phyloP scores from a whole-genome alignment of 805 yeast genomes.

The Kurtzmaniella fragi region DNA sequence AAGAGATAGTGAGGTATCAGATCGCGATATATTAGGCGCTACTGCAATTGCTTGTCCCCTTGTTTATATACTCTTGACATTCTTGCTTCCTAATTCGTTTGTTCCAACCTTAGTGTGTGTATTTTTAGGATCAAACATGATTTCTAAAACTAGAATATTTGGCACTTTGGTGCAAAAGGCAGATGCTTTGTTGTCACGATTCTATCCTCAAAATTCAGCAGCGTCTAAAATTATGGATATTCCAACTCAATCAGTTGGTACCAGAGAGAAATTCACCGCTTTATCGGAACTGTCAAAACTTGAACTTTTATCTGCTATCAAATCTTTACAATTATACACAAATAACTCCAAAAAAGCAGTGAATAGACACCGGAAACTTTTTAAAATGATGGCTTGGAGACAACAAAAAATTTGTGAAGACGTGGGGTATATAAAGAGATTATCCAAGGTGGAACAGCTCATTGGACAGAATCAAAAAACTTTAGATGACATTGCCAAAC shows the following conservation, averaged over 20 bases:
- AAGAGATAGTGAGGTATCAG: slow-evolving; percentile 4
- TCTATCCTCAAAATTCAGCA: not conserved
- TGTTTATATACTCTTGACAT: slow-evolving; percentile 15
- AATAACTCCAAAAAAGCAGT: slow-evolving; percentile 37
- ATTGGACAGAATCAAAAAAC: slow-evolving; percentile 45
- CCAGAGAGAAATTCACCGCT: slow-evolving; percentile 4
- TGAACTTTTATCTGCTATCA: slow-evolving; percentile 39
- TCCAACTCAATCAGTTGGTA: slow-evolving; percentile 3
- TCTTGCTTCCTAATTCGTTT: slow-evolving; percentile 15
- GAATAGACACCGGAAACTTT: slow-evolving; percentile 38
- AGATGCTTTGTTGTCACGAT: not conserved
- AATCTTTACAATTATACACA: slow-evolving; percentile 43
- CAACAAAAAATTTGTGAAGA: slow-evolving; percentile 52
- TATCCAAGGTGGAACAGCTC: slow-evolving; percentile 44
- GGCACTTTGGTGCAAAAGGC: slow-evolving; percentile 9
- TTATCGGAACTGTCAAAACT: slow-evolving; percentile 16
- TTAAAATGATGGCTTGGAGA: slow-evolving; percentile 45
- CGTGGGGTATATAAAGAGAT: slow-evolving; percentile 51
- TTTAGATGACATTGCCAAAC: slow-evolving; percentile 40
- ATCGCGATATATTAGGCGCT: slow-evolving; percentile 13
- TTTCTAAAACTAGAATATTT: slow-evolving; percentile 21
- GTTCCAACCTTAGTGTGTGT: slow-evolving; percentile 24
- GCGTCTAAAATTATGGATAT: not conserved
- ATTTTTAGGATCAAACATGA: slow-evolving; percentile 28
- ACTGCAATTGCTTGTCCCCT: slow-evolving; percentile 12